Evolutionary conservation across 768 basidiomycete species (phyloP).

Genomic region (Pulveroboletus sp.): DNA sequence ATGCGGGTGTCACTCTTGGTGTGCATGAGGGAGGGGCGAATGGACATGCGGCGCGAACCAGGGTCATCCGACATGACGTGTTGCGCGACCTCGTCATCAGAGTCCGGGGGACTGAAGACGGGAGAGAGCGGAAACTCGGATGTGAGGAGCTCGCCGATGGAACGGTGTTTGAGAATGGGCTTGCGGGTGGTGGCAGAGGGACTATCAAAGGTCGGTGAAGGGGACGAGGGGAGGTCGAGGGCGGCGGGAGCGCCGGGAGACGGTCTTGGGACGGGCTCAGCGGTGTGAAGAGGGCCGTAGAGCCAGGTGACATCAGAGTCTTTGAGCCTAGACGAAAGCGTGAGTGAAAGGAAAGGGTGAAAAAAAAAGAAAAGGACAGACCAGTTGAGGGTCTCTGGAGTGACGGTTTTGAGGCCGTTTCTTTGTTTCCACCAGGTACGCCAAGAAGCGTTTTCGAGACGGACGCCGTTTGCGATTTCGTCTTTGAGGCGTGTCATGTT

Average conservation of each 20-base stretch:
- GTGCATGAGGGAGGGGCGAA: slow-evolving; percentile 62
- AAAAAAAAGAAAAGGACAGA: slow-evolving; percentile 38
- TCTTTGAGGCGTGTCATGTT: slow-evolving; percentile 98
- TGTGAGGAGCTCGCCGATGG: slow-evolving; percentile 84
- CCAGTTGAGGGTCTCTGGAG: slow-evolving; percentile 98
- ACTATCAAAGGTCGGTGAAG: slow-evolving; percentile 27
- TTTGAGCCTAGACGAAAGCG: slow-evolving; percentile 70
- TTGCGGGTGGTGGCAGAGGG: slow-evolving; percentile 44
- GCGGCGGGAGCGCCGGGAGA: slow-evolving; percentile 36
- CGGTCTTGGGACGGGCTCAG: slow-evolving; percentile 60
- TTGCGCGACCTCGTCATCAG: slow-evolving; percentile 40
- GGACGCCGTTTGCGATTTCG: slow-evolving; percentile 90
- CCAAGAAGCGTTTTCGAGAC: slow-evolving; percentile 98
- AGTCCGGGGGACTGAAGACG: slow-evolving; percentile 56
- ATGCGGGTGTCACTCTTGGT: slow-evolving; percentile 91
- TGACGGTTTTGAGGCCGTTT: slow-evolving; percentile 91
- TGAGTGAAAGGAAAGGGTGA: slow-evolving; percentile 7
- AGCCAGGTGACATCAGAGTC: slow-evolving; percentile 99
- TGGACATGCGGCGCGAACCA: not conserved
- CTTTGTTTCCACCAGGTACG: slow-evolving; percentile 99
- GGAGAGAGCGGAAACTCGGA: slow-evolving; percentile 64
- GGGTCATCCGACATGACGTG: slow-evolving; percentile 22
- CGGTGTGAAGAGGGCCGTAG: slow-evolving; percentile 94
- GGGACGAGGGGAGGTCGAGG: slow-evolving; percentile 33
- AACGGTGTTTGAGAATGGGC: slow-evolving; percentile 95